Percentiles rank a stretch among this genome's conserved stretches.
phyloP scores from a whole-genome alignment of 2,329 filamentous ascomycete species.

The Cadophora malorum region DNA sequence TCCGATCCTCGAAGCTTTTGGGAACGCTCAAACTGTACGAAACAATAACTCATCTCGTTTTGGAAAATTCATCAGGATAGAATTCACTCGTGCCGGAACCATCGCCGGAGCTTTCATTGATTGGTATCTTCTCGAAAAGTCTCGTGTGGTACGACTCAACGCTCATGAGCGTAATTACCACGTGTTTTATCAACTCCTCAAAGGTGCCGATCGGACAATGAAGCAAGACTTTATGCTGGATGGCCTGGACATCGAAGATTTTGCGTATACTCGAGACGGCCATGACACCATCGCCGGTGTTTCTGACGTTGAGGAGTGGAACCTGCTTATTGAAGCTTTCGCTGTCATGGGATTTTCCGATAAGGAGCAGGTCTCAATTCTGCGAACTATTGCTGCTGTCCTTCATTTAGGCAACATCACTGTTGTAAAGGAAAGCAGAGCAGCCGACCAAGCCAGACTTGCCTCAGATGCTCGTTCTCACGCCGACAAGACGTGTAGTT shows the following conservation, averaged over 20 bases:
- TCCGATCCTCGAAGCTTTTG: conserved; percentile 96
- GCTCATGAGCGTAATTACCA: conserved; percentile 93
- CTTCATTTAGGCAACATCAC: conserved; percentile 92
- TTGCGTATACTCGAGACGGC: conserved; percentile 88
- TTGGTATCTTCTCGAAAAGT: conserved; percentile 98
- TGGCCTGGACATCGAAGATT: conserved; percentile 80
- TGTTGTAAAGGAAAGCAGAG: conserved; percentile 88
- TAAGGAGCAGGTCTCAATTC: conserved; percentile 80
- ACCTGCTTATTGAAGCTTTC: conserved; percentile 88
- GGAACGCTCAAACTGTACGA: conserved; percentile 95
- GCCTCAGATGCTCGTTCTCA: conserved; percentile 76
- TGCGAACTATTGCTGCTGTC: conserved; percentile 88
- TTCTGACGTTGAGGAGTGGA: conserved; percentile 91
- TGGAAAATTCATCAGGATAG: conserved; percentile 98
- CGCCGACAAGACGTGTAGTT: conserved; percentile 78
- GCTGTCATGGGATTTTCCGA: conserved; percentile 91
- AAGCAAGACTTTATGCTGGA: conserved; percentile 80
- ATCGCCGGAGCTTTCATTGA: conserved; percentile 97
- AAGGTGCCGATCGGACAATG: conserved; percentile 76
- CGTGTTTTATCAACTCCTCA: conserved; percentile 93
- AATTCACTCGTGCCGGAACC: conserved; percentile 85
- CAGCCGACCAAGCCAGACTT: conserved; percentile 88
- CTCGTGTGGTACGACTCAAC: conserved; percentile 91
- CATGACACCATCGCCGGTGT: conserved; percentile 92
- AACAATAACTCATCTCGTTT: conserved; percentile 99